Conservation (phyloP, 306 rosid species). For the Notholithocarpus densiflorus region DNA sequence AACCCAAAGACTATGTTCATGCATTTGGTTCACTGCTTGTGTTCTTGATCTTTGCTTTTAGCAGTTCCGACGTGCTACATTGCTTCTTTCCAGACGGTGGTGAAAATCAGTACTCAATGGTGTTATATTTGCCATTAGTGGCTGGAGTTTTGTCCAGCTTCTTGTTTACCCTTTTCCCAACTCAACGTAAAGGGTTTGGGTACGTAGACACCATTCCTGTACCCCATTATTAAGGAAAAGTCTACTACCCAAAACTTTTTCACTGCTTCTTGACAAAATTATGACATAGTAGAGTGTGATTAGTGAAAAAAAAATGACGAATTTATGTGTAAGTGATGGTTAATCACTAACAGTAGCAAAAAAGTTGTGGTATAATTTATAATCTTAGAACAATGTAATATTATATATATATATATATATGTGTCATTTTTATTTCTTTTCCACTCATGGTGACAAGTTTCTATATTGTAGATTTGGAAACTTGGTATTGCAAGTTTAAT, state of each 20-base stretch:
- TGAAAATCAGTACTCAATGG: not conserved
- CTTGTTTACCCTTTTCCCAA: slow-evolving; percentile 31
- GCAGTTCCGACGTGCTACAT: slow-evolving; percentile 21
- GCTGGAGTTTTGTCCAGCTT: slow-evolving; percentile 25
- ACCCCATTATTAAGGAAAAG: too few species aligned
- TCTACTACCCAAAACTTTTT: too few species aligned
- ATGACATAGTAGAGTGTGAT: too few species aligned
- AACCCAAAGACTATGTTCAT: slow-evolving; percentile 24
- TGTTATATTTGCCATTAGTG: slow-evolving; percentile 25
- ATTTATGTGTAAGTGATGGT: too few species aligned
- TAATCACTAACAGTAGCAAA: rapidly evolving
- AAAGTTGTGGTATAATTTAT: rapidly evolving
- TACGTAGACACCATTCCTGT: not conserved
- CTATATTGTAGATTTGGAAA: too few species aligned
- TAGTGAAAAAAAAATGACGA: rapidly evolving
- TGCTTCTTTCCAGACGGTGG: slow-evolving; percentile 25
- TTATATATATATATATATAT: too few species aligned
- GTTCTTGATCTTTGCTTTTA: slow-evolving; percentile 38
- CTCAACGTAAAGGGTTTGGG: slow-evolving; percentile 37
- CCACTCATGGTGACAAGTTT: too few species aligned
- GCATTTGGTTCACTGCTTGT: slow-evolving; percentile 19
- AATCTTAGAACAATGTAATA: too few species aligned
- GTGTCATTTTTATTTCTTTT: too few species aligned
- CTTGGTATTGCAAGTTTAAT: too few species aligned
- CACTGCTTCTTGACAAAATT: too few species aligned